Percentiles rank a stretch among this genome's conserved stretches.
phyloP scores from a whole-genome alignment of 208 protist genomes.

The Leishmania braziliensis region DNA sequence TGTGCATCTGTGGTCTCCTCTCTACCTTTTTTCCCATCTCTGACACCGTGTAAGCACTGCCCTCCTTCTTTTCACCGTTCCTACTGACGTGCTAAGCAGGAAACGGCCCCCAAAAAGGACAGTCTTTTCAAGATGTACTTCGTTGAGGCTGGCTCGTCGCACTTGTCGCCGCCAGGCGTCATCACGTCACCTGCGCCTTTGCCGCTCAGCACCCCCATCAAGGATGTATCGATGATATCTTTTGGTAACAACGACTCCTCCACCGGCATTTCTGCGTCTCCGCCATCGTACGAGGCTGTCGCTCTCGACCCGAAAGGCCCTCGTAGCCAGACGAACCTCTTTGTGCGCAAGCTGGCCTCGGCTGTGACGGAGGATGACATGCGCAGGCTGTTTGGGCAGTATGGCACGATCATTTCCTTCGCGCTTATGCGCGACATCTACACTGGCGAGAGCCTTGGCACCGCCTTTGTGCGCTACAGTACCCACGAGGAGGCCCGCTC shows the following conservation, averaged over 20 bases:
- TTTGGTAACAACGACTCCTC: neutral
- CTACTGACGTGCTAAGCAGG: neutral
- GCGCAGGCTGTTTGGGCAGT: slow-evolving; percentile 56
- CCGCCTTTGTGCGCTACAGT: slow-evolving; percentile 81
- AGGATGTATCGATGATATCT: slow-evolving; percentile 10
- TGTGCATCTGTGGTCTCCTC: neutral
- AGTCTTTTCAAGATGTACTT: slow-evolving; percentile 14
- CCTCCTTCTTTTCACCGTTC: neutral
- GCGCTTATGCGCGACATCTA: slow-evolving; percentile 87
- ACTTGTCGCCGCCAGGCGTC: slow-evolving; percentile 8
- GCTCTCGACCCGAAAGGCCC: slow-evolving; percentile 56
- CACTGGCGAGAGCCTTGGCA: slow-evolving; percentile 82
- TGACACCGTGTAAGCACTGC: neutral
- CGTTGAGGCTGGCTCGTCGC: slow-evolving; percentile 1
- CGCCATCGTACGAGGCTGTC: slow-evolving; percentile 53
- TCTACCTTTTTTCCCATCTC: neutral
- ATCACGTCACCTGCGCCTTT: neutral
- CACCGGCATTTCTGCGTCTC: slow-evolving; percentile 4
- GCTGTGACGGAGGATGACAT: slow-evolving; percentile 61
- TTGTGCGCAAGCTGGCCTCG: slow-evolving; percentile 73
- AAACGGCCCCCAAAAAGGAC: too few relatives aligned
- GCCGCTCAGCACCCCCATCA: slow-evolving; percentile 12
- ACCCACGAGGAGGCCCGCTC: slow-evolving; percentile 58
- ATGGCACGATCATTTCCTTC: slow-evolving; percentile 64
- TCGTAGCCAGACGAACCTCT: slow-evolving; percentile 81